Percentiles rank a stretch among this genome's conserved stretches.
These are phyloP conservation scores for Asterophora parasitica DNA, from an alignment of 768 basidiomycete species.

Conservation along the genomic window DNA sequence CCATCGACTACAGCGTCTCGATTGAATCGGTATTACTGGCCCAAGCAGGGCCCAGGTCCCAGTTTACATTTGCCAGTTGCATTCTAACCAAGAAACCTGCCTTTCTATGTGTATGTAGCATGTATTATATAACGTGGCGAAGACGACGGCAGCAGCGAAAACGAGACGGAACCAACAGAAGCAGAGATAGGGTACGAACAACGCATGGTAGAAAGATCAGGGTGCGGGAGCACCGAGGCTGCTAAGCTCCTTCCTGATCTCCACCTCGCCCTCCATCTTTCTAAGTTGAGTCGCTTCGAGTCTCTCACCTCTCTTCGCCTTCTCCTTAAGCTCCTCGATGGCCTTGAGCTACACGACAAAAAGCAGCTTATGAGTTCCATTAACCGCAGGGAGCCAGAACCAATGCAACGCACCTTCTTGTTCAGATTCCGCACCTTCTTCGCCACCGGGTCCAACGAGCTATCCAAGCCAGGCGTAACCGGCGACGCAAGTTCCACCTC, in stretches of 20 bases:
- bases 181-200: too few relatives aligned
- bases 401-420: constrained; percentile 71
- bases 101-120: too few relatives aligned
- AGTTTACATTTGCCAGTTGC: too few relatives aligned
- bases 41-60: too few relatives aligned
- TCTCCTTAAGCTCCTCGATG: constrained; percentile 97
- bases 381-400: background rate
- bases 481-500: constrained; percentile 32
- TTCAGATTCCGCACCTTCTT: constrained; percentile 94
- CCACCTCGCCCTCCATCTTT: constrained; percentile 92
- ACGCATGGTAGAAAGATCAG: background rate
- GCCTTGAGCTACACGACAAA: constrained; percentile 71
- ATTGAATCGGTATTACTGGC: background rate
- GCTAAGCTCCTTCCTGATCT: constrained; percentile 75
- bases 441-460: constrained; percentile 67
- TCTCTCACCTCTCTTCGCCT: constrained; percentile 82
- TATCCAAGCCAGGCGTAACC: constrained; percentile 50
- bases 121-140: too few relatives aligned
- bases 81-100: too few relatives aligned
- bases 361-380: constrained; percentile 1
- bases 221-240: background rate
- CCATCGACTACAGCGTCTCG: background rate
- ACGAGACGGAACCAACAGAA: too few relatives aligned
- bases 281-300: constrained; percentile 93
- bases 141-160: too few relatives aligned